phyloP scores from a whole-genome alignment of 495 filamentous ascomycete species.

The Parmelia sp. region DNA sequence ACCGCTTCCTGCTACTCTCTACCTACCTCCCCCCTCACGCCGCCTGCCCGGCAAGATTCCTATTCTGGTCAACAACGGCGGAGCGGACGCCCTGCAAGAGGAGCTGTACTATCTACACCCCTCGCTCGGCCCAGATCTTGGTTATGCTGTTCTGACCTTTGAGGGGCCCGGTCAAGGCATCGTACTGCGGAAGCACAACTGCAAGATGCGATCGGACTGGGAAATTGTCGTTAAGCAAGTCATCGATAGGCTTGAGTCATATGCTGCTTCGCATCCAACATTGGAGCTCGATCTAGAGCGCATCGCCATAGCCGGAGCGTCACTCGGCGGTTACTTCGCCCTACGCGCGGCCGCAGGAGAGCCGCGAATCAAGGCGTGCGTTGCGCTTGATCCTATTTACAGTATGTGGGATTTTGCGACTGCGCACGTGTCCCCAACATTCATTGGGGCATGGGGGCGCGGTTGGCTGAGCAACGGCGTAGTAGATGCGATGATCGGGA shows the following conservation, averaged over 20 bases:
- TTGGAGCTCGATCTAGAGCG: conserved; percentile 37
- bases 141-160: conserved; percentile 38
- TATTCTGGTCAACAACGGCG: conserved; percentile 36
- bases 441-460: conserved; percentile 26
- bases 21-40: conserved; percentile 28
- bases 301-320: conserved; percentile 37
- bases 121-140: conserved; percentile 26
- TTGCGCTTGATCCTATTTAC: conserved; percentile 39
- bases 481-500: neutral
- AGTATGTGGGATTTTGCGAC: conserved; percentile 33
- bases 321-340: conserved; percentile 43
- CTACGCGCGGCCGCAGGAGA: conserved; percentile 37
- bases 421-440: conserved; percentile 28
- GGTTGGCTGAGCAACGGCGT: conserved; percentile 33
- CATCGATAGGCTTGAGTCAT: neutral
- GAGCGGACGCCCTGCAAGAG: conserved; percentile 42
- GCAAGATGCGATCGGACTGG: conserved; percentile 26
- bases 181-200: conserved; percentile 27
- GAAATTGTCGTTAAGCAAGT: neutral
- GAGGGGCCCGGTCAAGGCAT: conserved; percentile 48
- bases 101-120: conserved; percentile 39
- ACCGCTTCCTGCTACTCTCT: conserved; percentile 36
- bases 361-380: conserved; percentile 41
- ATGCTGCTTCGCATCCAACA: conserved; percentile 1
- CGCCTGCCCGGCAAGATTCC: conserved; percentile 33